Evolutionary conservation across 495 filamentous ascomycete species (phyloP).

Genomic region (Bacidia gigantensis): DNA sequence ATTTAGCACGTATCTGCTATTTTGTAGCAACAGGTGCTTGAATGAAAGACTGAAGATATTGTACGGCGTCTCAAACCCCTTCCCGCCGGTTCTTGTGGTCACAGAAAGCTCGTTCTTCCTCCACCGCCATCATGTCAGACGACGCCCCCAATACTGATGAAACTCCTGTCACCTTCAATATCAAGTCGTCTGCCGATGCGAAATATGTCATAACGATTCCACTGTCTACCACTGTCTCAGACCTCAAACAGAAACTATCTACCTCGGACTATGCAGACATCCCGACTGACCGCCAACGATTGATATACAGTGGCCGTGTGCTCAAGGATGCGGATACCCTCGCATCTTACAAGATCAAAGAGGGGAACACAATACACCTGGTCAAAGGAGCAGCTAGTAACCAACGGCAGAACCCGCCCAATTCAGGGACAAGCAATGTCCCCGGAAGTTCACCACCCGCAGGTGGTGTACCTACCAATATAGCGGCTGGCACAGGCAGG

Average conservation of each 20-base stretch:
- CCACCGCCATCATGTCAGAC: slow-evolving; percentile 26
- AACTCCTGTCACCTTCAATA: slow-evolving; percentile 71
- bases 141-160: slow-evolving; percentile 32
- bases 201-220: slow-evolving; percentile 72
- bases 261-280: slow-evolving; percentile 69
- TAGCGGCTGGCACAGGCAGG: slow-evolving; percentile 82
- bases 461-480: slow-evolving; percentile 66
- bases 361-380: slow-evolving; percentile 88
- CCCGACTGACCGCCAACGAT: slow-evolving; percentile 70
- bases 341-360: slow-evolving; percentile 81
- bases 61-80: neutral
- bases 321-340: slow-evolving; percentile 86
- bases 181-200: slow-evolving; percentile 80
- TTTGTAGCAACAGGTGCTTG: too few species aligned
- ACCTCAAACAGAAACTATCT: slow-evolving; percentile 80
- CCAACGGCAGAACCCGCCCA: slow-evolving; percentile 46
- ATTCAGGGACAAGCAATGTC: slow-evolving; percentile 32
- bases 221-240: slow-evolving; percentile 59
- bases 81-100: too few species aligned
- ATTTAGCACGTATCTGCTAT: too few species aligned
- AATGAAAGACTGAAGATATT: neutral
- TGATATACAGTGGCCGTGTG: slow-evolving; percentile 95
- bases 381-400: slow-evolving; percentile 94
- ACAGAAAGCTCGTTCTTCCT: neutral
- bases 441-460: slow-evolving; percentile 35